phyloP scores from a whole-genome alignment of 1,284 basidiomycete genomes.

The Sphaerobolus stellatus region DNA sequence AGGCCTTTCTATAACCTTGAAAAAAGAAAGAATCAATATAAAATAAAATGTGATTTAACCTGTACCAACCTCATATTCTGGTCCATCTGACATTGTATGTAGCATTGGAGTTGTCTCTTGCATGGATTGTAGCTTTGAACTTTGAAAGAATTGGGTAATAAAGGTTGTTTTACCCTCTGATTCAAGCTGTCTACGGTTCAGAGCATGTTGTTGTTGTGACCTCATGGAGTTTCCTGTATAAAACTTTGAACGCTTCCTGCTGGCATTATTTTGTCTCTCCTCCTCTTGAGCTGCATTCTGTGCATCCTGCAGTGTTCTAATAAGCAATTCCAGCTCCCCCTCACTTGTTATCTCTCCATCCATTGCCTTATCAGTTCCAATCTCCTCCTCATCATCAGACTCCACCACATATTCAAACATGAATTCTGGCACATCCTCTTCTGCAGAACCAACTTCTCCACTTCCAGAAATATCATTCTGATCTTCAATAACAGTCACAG shows the following conservation, averaged over 20 bases:
- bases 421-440: slow-evolving; percentile 2
- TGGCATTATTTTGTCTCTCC: neutral
- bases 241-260: neutral
- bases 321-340: neutral
- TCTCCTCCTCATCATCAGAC: too few relatives aligned
- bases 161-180: neutral
- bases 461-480: neutral
- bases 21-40: too few relatives aligned
- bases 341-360: too few relatives aligned
- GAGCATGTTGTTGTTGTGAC: neutral
- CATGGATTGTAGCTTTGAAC: neutral
- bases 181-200: neutral
- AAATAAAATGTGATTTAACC: too few relatives aligned
- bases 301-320: slow-evolving; percentile 5
- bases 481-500: neutral
- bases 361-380: too few relatives aligned
- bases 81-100: neutral
- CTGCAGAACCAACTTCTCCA: neutral
- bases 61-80: neutral
- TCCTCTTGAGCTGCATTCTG: neutral
- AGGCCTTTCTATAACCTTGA: neutral
- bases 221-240: slow-evolving; percentile 6
- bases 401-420: too few relatives aligned
- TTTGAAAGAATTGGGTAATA: neutral
- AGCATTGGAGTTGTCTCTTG: neutral